Evolutionary conservation across 768 basidiomycete species (phyloP).

Genomic region (Auricularia cornea): DNA sequence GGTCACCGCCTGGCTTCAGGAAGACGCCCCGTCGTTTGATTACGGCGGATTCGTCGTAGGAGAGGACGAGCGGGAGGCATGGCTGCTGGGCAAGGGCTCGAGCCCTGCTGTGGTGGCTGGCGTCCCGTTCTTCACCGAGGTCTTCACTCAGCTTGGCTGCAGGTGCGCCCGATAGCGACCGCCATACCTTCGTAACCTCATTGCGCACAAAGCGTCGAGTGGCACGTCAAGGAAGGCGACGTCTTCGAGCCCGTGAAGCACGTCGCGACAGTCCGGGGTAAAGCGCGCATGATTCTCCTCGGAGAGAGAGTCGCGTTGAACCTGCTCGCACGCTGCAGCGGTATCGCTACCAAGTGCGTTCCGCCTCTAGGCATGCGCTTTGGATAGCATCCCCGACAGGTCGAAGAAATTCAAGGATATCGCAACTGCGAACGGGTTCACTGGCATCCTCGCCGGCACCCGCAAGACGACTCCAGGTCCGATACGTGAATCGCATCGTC

Average conservation of each 20-base stretch:
- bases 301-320: slow-evolving; percentile 93
- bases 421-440: slow-evolving; percentile 69
- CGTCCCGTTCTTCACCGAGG: slow-evolving; percentile 89
- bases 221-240: slow-evolving; percentile 85
- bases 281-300: slow-evolving; percentile 77
- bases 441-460: slow-evolving; percentile 88
- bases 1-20: slow-evolving; percentile 74
- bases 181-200: neutral
- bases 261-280: slow-evolving; percentile 86
- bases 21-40: slow-evolving; percentile 95
- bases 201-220: slow-evolving; percentile 61
- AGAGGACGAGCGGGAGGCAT: slow-evolving; percentile 77
- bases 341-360: slow-evolving; percentile 83
- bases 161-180: slow-evolving; percentile 44
- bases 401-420: slow-evolving; percentile 76
- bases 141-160: slow-evolving; percentile 85
- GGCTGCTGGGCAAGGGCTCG: slow-evolving; percentile 84
- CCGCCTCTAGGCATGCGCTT: neutral
- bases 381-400: slow-evolving; percentile 31
- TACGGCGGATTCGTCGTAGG: slow-evolving; percentile 96
- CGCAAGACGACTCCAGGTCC: slow-evolving; percentile 91
- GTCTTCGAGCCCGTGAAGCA: slow-evolving; percentile 72
- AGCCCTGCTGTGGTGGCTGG: slow-evolving; percentile 78
- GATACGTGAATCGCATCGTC: neutral
- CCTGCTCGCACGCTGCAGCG: slow-evolving; percentile 88